A percentile compares a stretch with the other conserved stretches of the same genome.
phyloP scores from a whole-genome alignment of 108 stramenopile genomes.

The Nitzschia palea region DNA sequence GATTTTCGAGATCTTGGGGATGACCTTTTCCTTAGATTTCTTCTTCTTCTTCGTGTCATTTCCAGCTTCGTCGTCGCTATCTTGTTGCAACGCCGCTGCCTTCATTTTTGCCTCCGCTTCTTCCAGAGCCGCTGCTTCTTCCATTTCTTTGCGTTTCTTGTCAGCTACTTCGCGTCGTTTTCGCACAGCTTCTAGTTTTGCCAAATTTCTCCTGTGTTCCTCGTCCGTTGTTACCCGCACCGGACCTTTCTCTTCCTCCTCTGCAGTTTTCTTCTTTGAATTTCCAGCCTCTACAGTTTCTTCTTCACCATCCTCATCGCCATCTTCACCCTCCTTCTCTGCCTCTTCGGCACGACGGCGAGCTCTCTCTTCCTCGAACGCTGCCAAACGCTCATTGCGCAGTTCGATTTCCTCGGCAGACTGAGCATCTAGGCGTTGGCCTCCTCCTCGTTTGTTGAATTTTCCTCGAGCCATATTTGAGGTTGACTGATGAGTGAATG shows the following conservation, averaged over 20 bases:
- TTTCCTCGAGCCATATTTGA: slow-evolving; percentile 75
- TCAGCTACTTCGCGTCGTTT: slow-evolving; percentile 71
- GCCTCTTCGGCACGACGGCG: slow-evolving; percentile 72
- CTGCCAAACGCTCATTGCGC: slow-evolving; percentile 74
- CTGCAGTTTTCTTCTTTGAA: slow-evolving; percentile 44
- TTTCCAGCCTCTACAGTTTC: slow-evolving; percentile 26
- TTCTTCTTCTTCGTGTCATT: slow-evolving; percentile 62
- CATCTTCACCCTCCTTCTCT: slow-evolving; percentile 59
- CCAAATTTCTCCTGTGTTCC: slow-evolving; percentile 87
- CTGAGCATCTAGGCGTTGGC: slow-evolving; percentile 69
- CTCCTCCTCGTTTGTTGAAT: slow-evolving; percentile 83
- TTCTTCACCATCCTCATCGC: slow-evolving; percentile 47
- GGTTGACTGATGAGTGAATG: too few species aligned
- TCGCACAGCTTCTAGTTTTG: slow-evolving; percentile 78
- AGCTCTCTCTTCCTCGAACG: slow-evolving; percentile 73
- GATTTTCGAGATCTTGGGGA: slow-evolving; percentile 86
- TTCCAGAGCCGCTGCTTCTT: slow-evolving; percentile 48
- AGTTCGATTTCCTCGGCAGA: slow-evolving; percentile 89
- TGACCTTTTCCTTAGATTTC: slow-evolving; percentile 36
- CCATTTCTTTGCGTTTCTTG: slow-evolving; percentile 48
- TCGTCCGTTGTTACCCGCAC: slow-evolving; percentile 62
- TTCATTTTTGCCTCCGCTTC: slow-evolving; percentile 59
- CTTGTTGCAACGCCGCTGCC: slow-evolving; percentile 28
- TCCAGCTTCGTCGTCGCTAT: slow-evolving; percentile 32
- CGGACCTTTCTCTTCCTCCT: slow-evolving; percentile 37